Evolutionary conservation across 441 rosid species (phyloP).

Genomic region (Geranium incanum): DNA sequence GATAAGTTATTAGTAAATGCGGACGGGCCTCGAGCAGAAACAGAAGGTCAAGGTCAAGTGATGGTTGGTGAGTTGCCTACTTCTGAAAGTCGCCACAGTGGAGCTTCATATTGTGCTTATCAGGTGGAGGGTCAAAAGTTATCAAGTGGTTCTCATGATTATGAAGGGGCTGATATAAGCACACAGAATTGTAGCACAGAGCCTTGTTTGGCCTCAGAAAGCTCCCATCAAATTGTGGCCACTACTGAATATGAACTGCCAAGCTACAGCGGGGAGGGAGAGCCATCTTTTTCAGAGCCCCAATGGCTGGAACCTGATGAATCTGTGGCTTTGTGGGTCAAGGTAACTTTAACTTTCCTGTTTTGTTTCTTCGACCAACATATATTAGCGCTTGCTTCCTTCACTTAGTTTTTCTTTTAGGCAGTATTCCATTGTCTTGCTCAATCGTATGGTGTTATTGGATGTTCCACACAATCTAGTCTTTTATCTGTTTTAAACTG

Average conservation of each 20-base stretch:
- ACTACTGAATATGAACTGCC: constrained; percentile 43
- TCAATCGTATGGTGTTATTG: not conserved
- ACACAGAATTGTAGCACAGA: constrained; percentile 33
- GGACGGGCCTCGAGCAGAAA: constrained; percentile 30
- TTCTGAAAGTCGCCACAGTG: constrained; percentile 31
- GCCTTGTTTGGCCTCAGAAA: constrained; percentile 40
- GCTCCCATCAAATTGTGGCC: constrained; percentile 36
- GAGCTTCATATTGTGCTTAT: constrained; percentile 37
- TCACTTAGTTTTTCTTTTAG: not conserved
- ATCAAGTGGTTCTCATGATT: constrained; percentile 40
- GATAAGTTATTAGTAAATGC: constrained; percentile 31
- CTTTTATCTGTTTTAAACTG: not conserved
- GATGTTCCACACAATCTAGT: not conserved
- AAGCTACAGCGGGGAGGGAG: constrained; percentile 45
- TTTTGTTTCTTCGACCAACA: constrained; percentile 10
- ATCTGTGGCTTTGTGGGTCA: constrained; percentile 92
- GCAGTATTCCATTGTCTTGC: not conserved
- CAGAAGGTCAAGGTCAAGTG: constrained; percentile 30
- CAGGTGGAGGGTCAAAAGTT: constrained; percentile 39
- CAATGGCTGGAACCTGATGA: constrained; percentile 77
- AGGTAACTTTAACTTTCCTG: constrained; percentile 41
- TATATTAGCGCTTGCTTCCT: constrained; percentile 12
- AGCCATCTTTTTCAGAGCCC: constrained; percentile 50
- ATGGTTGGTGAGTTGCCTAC: constrained; percentile 30
- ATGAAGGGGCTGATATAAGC: constrained; percentile 41